Conservation (phyloP, 1,284 basidiomycete species). For the Calocybe gambosa region DNA sequence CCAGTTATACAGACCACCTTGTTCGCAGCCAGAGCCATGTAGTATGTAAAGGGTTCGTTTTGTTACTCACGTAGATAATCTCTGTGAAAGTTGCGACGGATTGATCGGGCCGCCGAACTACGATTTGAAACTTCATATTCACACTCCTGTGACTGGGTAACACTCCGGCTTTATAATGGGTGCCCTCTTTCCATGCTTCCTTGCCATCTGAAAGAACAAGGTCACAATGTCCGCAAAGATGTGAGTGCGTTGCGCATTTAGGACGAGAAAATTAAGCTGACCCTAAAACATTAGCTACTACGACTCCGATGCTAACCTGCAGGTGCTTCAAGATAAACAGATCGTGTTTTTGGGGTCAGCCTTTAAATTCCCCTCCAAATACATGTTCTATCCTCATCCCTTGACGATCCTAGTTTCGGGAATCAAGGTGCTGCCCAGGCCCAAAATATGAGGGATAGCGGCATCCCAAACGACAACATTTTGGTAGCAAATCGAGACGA, state of each 20-base stretch:
- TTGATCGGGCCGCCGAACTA: not conserved
- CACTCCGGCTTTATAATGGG: too few relatives aligned
- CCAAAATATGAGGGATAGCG: conserved; percentile 59
- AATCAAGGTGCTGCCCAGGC: conserved; percentile 66
- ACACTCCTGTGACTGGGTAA: too few relatives aligned
- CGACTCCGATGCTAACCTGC: conserved; percentile 52
- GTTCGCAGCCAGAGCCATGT: conserved; percentile 46
- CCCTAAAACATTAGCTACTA: conserved; percentile 39
- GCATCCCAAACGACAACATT: conserved; percentile 55
- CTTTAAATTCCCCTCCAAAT: not conserved
- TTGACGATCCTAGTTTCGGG: conserved; percentile 41
- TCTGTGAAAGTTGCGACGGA: not conserved
- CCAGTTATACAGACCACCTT: conserved; percentile 75
- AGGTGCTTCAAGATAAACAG: conserved; percentile 40
- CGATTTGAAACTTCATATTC: too few relatives aligned
- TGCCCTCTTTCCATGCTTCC: not conserved
- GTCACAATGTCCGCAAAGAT: conserved; percentile 23
- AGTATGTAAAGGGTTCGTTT: not conserved
- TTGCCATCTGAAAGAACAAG: not conserved
- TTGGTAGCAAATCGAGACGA: conserved; percentile 55
- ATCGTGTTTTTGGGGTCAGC: conserved; percentile 58
- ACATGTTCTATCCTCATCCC: not conserved
- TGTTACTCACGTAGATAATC: not conserved
- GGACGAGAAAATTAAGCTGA: not conserved
- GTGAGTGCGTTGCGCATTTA: conserved; percentile 13